phyloP scores from a whole-genome alignment of 2,329 filamentous ascomycete species.

The Epichloe typhina region DNA sequence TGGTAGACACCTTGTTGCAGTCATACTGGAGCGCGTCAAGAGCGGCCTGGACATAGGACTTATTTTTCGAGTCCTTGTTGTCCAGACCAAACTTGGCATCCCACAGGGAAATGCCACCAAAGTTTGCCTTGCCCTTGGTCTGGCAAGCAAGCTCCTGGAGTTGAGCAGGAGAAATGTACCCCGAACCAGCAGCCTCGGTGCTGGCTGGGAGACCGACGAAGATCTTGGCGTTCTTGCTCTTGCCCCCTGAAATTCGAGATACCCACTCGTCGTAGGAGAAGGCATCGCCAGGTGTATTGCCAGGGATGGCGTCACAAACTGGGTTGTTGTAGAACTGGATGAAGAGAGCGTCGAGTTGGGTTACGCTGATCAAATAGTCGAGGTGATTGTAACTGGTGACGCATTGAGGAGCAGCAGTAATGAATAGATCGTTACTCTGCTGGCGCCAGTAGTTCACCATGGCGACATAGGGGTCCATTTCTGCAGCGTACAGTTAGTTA shows the following conservation, averaged over 20 bases:
- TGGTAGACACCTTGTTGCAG: slow-evolving; percentile 17
- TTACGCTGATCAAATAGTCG: slow-evolving; percentile 24
- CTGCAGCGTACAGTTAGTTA: slow-evolving; percentile 8
- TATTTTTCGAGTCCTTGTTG: slow-evolving; percentile 21
- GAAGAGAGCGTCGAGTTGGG: slow-evolving; percentile 29
- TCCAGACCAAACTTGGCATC: slow-evolving; percentile 24
- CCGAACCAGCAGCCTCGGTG: slow-evolving; percentile 13
- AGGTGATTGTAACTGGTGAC: slow-evolving; percentile 19
- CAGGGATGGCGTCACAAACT: slow-evolving; percentile 21
- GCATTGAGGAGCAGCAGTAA: slow-evolving; percentile 34
- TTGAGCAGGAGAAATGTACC: slow-evolving; percentile 21
- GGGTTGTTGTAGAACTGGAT: slow-evolving; percentile 38
- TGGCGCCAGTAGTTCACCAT: slow-evolving; percentile 24
- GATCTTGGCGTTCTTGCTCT: slow-evolving; percentile 29
- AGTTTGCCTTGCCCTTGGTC: slow-evolving; percentile 23
- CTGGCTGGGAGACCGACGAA: slow-evolving; percentile 30
- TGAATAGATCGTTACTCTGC: slow-evolving; percentile 18
- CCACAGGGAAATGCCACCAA: slow-evolving; percentile 35
- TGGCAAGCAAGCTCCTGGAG: slow-evolving; percentile 26
- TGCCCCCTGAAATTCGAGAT: slow-evolving; percentile 18
- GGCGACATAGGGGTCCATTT: slow-evolving; percentile 23
- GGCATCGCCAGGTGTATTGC: slow-evolving; percentile 15
- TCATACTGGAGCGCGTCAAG: slow-evolving; percentile 25
- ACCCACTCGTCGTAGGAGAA: slow-evolving; percentile 34
- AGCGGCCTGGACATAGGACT: slow-evolving; percentile 24